Percentiles rank a stretch among this genome's conserved stretches.
phyloP scores from a whole-genome alignment of 1,284 basidiomycete species.

The Irpex lacteus region DNA sequence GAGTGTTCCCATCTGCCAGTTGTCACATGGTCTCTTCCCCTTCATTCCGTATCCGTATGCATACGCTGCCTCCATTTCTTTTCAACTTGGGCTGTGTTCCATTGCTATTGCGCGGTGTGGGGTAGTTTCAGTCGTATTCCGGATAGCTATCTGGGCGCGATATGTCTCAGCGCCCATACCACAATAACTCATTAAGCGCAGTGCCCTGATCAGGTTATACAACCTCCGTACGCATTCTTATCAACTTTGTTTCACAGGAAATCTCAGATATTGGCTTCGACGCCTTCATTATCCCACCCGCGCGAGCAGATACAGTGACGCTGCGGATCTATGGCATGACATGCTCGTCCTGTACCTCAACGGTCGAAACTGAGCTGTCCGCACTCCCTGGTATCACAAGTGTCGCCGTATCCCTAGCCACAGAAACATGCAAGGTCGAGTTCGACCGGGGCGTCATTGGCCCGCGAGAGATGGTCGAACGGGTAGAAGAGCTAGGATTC shows the following conservation, averaged over 20 bases:
- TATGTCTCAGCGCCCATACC: no score
- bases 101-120: no score
- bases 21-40: neutral
- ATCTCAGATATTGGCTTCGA: slow-evolving; percentile 94
- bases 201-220: no score
- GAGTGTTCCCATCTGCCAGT: slow-evolving; percentile 25
- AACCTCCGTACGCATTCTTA: neutral
- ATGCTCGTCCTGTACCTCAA: slow-evolving; percentile 78
- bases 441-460: slow-evolving; percentile 78
- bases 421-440: slow-evolving; percentile 71
- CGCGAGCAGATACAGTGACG: slow-evolving; percentile 62
- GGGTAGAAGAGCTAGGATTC: slow-evolving; percentile 87
- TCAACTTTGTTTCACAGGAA: slow-evolving; percentile 50
- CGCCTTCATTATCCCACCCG: slow-evolving; percentile 68
- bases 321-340: slow-evolving; percentile 92
- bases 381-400: slow-evolving; percentile 74
- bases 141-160: no score
- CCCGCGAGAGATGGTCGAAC: slow-evolving; percentile 83
- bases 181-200: no score
- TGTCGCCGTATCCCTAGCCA: slow-evolving; percentile 72
- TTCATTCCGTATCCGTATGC: neutral
- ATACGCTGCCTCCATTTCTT: neutral
- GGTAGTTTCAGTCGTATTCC: no score
- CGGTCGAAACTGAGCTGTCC: slow-evolving; percentile 72
- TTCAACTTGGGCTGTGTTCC: neutral